Conservation (phyloP, 2,329 filamentous ascomycete genomes). For the Aspergillus ochraceoroseus region DNA sequence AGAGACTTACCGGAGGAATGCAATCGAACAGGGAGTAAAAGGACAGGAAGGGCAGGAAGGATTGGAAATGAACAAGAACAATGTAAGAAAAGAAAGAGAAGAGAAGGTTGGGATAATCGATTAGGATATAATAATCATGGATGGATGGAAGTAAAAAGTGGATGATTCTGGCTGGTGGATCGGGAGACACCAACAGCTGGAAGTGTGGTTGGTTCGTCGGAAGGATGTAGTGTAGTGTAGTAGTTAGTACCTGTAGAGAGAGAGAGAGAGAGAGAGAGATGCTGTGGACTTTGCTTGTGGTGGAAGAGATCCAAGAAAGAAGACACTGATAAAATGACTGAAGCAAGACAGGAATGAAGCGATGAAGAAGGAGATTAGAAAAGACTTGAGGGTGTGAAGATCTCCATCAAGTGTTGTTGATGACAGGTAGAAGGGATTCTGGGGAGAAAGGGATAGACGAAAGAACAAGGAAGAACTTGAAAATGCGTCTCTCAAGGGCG, state of each 20-base stretch:
- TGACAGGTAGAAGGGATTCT: slow-evolving; percentile 6
- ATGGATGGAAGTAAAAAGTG: slow-evolving; percentile 1
- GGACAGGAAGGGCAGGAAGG: slow-evolving; percentile 8
- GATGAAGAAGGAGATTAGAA: neutral
- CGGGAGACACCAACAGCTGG: too few species aligned
- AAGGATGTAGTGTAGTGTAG: too few species aligned
- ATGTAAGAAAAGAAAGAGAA: slow-evolving; percentile 7
- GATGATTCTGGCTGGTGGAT: neutral
- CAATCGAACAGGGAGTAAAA: neutral
- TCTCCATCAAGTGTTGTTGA: slow-evolving; percentile 12
- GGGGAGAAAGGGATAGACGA: neutral
- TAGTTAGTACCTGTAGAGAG: too few species aligned
- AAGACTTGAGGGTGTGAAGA: slow-evolving; percentile 7
- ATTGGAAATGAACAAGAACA: slow-evolving; percentile 7
- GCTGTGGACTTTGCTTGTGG: too few species aligned
- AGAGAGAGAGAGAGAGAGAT: slow-evolving; percentile 9
- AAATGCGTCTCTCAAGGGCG: too few species aligned
- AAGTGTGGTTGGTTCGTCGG: slow-evolving; percentile 18
- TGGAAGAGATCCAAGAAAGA: slow-evolving; percentile 7
- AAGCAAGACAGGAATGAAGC: slow-evolving; percentile 5
- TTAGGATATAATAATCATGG: too few species aligned
- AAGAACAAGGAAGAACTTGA: neutral
- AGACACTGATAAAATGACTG: slow-evolving; percentile 1
- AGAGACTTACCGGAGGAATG: slow-evolving; percentile 11
- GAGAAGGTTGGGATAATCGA: slow-evolving; percentile 9